Conservation (phyloP, 768 basidiomycete genomes). For the Suillus sp. region DNA sequence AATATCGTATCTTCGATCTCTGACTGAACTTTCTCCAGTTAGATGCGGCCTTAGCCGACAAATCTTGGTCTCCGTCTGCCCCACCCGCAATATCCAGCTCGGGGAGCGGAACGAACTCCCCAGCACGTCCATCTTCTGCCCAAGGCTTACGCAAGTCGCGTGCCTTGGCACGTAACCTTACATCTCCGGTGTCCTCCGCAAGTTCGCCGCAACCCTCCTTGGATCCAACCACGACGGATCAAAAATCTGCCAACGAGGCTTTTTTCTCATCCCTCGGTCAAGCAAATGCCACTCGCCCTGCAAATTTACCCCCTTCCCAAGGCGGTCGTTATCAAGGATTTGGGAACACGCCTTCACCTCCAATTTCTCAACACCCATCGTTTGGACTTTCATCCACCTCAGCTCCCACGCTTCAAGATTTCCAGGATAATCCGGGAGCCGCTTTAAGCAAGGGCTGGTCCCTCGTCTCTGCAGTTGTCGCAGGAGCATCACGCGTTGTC, state of each 20-base stretch:
- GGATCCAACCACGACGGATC: conserved; percentile 45
- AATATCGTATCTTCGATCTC: neutral
- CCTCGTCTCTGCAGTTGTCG: conserved; percentile 84
- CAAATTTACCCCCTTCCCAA: conserved; percentile 86
- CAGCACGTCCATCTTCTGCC: conserved; percentile 68
- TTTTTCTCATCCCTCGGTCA: conserved; percentile 86
- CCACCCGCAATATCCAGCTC: conserved; percentile 55
- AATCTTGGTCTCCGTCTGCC: conserved; percentile 75
- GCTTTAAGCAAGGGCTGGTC: conserved; percentile 96
- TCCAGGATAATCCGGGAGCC: conserved; percentile 84
- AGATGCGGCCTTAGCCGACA: conserved; percentile 72
- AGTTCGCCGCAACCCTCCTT: conserved; percentile 47
- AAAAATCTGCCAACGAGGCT: conserved; percentile 80
- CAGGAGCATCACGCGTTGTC: conserved; percentile 75
- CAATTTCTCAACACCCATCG: conserved; percentile 60
- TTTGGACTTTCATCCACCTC: conserved; percentile 75
- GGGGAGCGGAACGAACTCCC: conserved; percentile 40
- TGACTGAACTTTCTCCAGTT: conserved; percentile 55
- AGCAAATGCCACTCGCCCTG: conserved; percentile 76
- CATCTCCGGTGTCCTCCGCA: conserved; percentile 49
- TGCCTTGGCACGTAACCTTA: conserved; percentile 58
- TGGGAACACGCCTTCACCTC: conserved; percentile 74
- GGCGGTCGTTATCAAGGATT: conserved; percentile 95
- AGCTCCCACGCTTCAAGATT: conserved; percentile 75
- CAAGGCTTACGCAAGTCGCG: conserved; percentile 90